These are phyloP conservation scores for Globisporangium cystogenes DNA, from an alignment of 352 stramenopile species.

Conservation along the genomic window DNA sequence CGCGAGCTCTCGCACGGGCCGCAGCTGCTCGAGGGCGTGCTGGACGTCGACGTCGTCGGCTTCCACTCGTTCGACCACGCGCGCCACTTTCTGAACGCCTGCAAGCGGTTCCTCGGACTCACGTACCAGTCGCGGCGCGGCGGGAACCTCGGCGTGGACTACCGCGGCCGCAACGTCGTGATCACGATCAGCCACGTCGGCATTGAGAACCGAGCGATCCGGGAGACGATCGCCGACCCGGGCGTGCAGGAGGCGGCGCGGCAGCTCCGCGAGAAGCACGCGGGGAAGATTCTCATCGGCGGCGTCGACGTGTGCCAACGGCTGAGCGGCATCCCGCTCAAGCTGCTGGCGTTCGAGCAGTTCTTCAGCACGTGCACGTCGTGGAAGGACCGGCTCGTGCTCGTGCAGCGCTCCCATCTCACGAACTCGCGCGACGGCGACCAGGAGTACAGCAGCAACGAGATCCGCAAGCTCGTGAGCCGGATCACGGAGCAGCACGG, in stretches of 20 bases:
- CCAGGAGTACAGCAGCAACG: conserved; percentile 85
- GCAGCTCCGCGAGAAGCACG: conserved; percentile 87
- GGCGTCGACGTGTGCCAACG: conserved; percentile 93
- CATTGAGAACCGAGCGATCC: conserved; percentile 89
- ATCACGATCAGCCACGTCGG: conserved; percentile 97
- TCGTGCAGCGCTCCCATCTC: conserved; percentile 92
- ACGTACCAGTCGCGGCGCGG: conserved; percentile 87
- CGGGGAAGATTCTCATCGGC: conserved; percentile 90
- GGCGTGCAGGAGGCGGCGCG: conserved; percentile 72
- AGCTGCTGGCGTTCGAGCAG: conserved; percentile 95
- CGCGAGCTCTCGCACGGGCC: conserved; percentile 93
- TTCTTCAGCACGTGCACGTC: conserved; percentile 94
- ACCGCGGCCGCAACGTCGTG: conserved; percentile 93
- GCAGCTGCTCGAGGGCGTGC: conserved; percentile 92
- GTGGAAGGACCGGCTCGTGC: conserved; percentile 93
- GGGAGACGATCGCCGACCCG: conserved; percentile 38
- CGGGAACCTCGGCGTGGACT: conserved; percentile 95
- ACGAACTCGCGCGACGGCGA: conserved; percentile 87
- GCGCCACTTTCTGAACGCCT: conserved; percentile 97
- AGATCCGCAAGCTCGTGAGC: conserved; percentile 78
- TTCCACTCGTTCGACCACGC: conserved; percentile 99
- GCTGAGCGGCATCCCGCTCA: conserved; percentile 92
- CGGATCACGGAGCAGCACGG: conserved; percentile 73
- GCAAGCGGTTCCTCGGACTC: conserved; percentile 94
- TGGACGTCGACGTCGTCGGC: conserved; percentile 95